Percentiles rank a stretch among this genome's conserved stretches.
Evolutionary conservation across 2,329 filamentous ascomycete genomes (phyloP).

Genomic region (Epichloe baconii): DNA sequence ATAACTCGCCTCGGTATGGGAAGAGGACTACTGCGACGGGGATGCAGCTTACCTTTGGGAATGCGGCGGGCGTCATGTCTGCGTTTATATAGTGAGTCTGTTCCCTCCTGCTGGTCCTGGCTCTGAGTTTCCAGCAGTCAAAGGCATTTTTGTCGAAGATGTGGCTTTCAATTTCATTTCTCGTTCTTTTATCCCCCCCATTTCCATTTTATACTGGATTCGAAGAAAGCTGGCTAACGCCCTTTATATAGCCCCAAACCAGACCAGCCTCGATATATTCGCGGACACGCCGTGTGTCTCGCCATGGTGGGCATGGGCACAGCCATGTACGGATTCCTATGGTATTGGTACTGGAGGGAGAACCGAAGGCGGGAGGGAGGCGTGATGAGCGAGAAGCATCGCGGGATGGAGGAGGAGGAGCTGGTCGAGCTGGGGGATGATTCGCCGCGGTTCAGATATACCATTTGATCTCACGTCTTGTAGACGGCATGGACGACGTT

Average conservation of each 20-base stretch:
- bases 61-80: slow-evolving; percentile 59
- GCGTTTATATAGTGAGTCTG: slow-evolving; percentile 45
- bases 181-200: not conserved
- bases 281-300: slow-evolving; percentile 49
- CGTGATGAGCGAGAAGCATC: slow-evolving; percentile 24
- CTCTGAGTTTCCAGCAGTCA: not conserved
- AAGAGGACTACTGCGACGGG: slow-evolving; percentile 63
- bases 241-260: slow-evolving; percentile 22
- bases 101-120: no score
- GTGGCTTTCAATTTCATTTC: not conserved
- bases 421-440: slow-evolving; percentile 37
- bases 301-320: slow-evolving; percentile 42
- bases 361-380: slow-evolving; percentile 33
- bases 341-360: slow-evolving; percentile 34
- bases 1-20: slow-evolving; percentile 60
- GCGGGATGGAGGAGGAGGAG: slow-evolving; percentile 31
- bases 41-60: slow-evolving; percentile 57
- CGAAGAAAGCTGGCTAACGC: not conserved
- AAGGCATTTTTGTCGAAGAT: no score
- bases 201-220: no score
- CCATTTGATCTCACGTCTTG: slow-evolving; percentile 15
- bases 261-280: slow-evolving; percentile 44
- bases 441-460: slow-evolving; percentile 36
- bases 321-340: slow-evolving; percentile 39
- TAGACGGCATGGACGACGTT: not conserved